phyloP scores from a whole-genome alignment of 768 basidiomycete species.

The Tylopilus plumbeoviolaceoides region DNA sequence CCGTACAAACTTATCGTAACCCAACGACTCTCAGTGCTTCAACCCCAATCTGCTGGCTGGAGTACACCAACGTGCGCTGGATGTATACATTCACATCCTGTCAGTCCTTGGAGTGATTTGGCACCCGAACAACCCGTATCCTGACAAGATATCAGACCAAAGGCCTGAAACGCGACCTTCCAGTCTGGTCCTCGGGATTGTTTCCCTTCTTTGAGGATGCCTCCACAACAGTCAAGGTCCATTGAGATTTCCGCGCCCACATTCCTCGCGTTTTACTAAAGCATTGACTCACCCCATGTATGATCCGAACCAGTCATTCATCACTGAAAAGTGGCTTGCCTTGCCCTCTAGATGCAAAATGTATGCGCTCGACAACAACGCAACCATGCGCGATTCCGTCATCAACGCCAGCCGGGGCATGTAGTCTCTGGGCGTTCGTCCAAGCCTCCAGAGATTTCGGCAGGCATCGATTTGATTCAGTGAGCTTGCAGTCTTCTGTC shows the following conservation, averaged over 20 bases:
- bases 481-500: slow-evolving; percentile 35
- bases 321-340: slow-evolving; percentile 63
- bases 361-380: slow-evolving; percentile 68
- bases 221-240: slow-evolving; percentile 92
- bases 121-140: neutral
- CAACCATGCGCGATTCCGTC: slow-evolving; percentile 66
- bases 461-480: slow-evolving; percentile 40
- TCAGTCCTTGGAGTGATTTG: slow-evolving; percentile 62
- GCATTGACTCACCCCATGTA: slow-evolving; percentile 41
- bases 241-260: slow-evolving; percentile 9
- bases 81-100: slow-evolving; percentile 91
- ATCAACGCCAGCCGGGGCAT: slow-evolving; percentile 56
- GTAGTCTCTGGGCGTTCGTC: slow-evolving; percentile 70
- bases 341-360: slow-evolving; percentile 74
- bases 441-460: slow-evolving; percentile 52
- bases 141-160: slow-evolving; percentile 48
- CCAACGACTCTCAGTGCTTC: slow-evolving; percentile 92
- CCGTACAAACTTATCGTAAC: slow-evolving; percentile 92
- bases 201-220: slow-evolving; percentile 99
- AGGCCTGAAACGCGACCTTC: slow-evolving; percentile 79
- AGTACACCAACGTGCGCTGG: slow-evolving; percentile 95
- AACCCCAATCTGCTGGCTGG: slow-evolving; percentile 96
- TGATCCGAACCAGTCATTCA: slow-evolving; percentile 34
- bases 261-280: neutral
- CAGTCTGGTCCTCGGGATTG: slow-evolving; percentile 91